Base-by-base conservation (phyloP, 2,329 filamentous ascomycete species). In the Alternaria arbusti region DNA sequence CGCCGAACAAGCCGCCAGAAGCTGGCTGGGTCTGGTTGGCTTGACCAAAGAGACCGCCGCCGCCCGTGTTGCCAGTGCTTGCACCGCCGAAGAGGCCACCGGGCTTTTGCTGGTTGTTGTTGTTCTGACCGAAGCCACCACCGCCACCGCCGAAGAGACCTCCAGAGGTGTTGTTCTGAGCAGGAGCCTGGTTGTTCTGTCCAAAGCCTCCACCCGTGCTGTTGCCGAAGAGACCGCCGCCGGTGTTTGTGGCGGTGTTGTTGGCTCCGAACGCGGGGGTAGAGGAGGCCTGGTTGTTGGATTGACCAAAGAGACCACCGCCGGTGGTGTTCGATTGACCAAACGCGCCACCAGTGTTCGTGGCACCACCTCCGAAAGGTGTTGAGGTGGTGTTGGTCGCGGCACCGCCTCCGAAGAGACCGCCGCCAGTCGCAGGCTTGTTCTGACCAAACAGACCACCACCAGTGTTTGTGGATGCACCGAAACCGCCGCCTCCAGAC, bases 1-100 rank as follows among this genome's bases (percentile, higher is more conserved):
- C 78, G 40, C 81, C 81, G 64, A 86, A 86, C 26, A 86, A 69
- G 26, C 83, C 77, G 59, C 78, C 74, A 56, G 47, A 59, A 25
- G 70, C 62, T 22, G 67, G 64, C 45, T 74, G 45, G 76, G 6
- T 55, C 62, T 73, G 64, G 58, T 70, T 68, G 23, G 67, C 56
- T 55, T 72, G 68, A 73, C 87, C 87, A 59, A 89, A 89, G 4
- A 88, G 77, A 2, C 86, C 82, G 6, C 81, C 82, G 6, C 82
- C 82, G 7, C 82, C 80, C 12, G 81, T 73, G 32, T 80, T 74
- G 28, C 77, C 69, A 26, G 70, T 68, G 51, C 64, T 69, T 7
- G 66, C 59, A 22, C 66, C 61, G 23, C 78, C 78, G 32, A 81
- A 80, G 4, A 80, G 68, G 13, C 76, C 73, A 22, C 72, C 73